phyloP scores from a whole-genome alignment of 2,329 filamentous ascomycete species.

The Hymenoscyphus repandus region DNA sequence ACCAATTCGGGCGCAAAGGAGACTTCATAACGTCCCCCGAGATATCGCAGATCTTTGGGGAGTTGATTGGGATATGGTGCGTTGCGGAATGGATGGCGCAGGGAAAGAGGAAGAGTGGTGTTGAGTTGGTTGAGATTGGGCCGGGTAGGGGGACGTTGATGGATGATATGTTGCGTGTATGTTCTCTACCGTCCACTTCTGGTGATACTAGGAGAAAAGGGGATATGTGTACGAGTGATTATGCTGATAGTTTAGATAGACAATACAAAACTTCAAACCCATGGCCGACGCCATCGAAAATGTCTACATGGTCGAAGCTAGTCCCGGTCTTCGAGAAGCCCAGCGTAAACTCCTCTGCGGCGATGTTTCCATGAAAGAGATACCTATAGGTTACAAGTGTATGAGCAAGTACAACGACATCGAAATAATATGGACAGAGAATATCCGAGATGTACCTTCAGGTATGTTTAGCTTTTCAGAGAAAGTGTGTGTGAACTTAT shows the following conservation, averaged over 20 bases:
- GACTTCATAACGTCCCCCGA: slow-evolving; percentile 98
- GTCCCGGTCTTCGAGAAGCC: slow-evolving; percentile 65
- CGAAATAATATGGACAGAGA: slow-evolving; percentile 86
- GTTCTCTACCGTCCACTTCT: slow-evolving; percentile 33
- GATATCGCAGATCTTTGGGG: slow-evolving; percentile 95
- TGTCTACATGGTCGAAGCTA: slow-evolving; percentile 96
- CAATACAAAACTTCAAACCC: slow-evolving; percentile 74
- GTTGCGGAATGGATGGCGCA: slow-evolving; percentile 96
- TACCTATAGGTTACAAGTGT: slow-evolving; percentile 67
- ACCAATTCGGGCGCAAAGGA: slow-evolving; percentile 88
- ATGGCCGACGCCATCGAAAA: slow-evolving; percentile 73
- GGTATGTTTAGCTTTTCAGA: slow-evolving; percentile 7
- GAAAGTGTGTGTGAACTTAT: not conserved
- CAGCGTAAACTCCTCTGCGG: slow-evolving; percentile 83
- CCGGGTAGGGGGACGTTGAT: slow-evolving; percentile 93
- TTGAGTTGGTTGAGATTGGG: slow-evolving; percentile 90
- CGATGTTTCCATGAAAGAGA: slow-evolving; percentile 61
- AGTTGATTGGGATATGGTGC: slow-evolving; percentile 90
- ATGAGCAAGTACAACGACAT: slow-evolving; percentile 68
- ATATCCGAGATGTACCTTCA: slow-evolving; percentile 27
- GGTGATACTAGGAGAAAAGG: not conserved
- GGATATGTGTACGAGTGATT: not conserved
- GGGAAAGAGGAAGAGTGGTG: slow-evolving; percentile 64
- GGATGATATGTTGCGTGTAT: slow-evolving; percentile 88
- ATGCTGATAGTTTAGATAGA: slow-evolving; percentile 45